These are phyloP conservation scores for Tieghemostelium lacteum DNA, from an alignment of 78 protist genomes.

Conservation along the genomic window DNA sequence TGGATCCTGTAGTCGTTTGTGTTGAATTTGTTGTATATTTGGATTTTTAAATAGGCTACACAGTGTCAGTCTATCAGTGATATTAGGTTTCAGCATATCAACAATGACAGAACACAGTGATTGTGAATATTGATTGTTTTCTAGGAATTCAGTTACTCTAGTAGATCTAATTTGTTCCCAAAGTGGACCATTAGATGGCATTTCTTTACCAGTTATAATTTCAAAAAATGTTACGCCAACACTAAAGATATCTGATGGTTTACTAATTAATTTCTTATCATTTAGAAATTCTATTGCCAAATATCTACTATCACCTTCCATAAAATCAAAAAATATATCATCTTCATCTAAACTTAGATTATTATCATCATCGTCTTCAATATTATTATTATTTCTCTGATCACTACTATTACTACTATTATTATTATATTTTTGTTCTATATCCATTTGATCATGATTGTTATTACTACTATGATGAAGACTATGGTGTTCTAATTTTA, in stretches of 20 bases:
- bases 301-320: slow-evolving; percentile 83
- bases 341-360: slow-evolving; percentile 78
- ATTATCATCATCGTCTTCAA: neutral
- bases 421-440: neutral
- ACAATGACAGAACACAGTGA: neutral
- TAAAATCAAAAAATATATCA: slow-evolving; percentile 66
- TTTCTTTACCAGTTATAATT: slow-evolving; percentile 73
- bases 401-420: neutral
- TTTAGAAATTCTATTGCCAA: slow-evolving; percentile 80
- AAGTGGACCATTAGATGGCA: slow-evolving; percentile 84
- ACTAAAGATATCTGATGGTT: slow-evolving; percentile 74
- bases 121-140: slow-evolving; percentile 39
- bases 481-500: slow-evolving; percentile 13
- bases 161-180: slow-evolving; percentile 69
- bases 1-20: slow-evolving; percentile 8
- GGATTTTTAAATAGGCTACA: neutral
- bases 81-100: slow-evolving; percentile 59
- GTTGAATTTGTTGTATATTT: slow-evolving; percentile 13
- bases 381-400: slow-evolving; percentile 14
- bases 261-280: slow-evolving; percentile 41
- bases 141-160: slow-evolving; percentile 36
- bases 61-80: slow-evolving; percentile 9
- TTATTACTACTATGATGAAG: neutral
- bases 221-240: slow-evolving; percentile 83
- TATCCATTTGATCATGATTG: no score